Evolutionary conservation across 192 early-diverging fungal genomes (phyloP), one percentile per base, ranked within the genome.

Genomic region (Linnemannia elongata): DNA sequence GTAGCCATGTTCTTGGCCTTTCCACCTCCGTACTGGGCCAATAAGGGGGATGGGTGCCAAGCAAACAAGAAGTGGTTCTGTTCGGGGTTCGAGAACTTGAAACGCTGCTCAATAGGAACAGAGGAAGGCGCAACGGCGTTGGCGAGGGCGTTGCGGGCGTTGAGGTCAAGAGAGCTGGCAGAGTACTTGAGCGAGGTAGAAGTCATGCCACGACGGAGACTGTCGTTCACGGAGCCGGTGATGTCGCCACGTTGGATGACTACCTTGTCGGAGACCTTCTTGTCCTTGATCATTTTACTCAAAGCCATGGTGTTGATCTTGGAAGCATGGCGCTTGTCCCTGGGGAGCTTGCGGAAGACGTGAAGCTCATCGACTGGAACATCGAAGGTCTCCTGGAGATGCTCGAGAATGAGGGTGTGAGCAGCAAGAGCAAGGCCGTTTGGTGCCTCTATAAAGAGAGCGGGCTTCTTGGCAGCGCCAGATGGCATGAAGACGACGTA

Each of bases 301-400:
- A 86, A 30, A 22, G 84, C 84, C 84, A 86, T 86, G 30, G 84
- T 86, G 79, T 86, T 86, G 75, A 86, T 86, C 79, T 86, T 86
- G 75, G 84, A 86, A 18, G 75, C 84, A 49, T 86, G 84, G 36
- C 84, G 78, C 75, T 86, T 86, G 71, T 86, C 84, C 36, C 84
- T 70, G 5, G 84, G 84, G 55, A 86, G 79, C 70, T 86, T 80
- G 72, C 84, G 84, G 84, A 86, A 86, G 45, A 86, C 84, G 17
- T 86, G 84, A 4, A 86, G 79, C 63, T 86, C 84, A 55, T 86
- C 84, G 2, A 86, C 84, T 36, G 84, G 84, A 17, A 86, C 84
- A 49, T 86, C 84, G 47, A 86, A 86, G 0, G 84, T 86, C 57
- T 86, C 84, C 74, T 86, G 83, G 27, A 85, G 77, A 52, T 85